Evolutionary conservation across 345 rosid genomes (phyloP).

Genomic region (Erucastrum elatum): DNA sequence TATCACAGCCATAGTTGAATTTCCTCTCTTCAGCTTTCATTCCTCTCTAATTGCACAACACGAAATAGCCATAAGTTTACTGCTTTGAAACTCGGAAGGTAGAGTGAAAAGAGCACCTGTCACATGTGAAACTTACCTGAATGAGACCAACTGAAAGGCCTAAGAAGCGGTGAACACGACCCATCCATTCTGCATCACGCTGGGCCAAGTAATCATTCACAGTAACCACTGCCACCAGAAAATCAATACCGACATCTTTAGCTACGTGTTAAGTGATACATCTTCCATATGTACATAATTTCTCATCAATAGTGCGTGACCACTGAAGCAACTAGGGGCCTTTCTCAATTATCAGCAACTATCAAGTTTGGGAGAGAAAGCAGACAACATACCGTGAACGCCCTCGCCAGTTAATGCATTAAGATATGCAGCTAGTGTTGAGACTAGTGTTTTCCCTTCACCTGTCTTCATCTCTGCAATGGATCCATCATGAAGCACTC

Average conservation of each 20-base stretch:
- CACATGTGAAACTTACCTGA: constrained; percentile 54
- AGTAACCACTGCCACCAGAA: constrained; percentile 74
- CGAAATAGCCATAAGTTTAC: constrained; percentile 7
- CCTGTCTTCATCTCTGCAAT: constrained; percentile 99
- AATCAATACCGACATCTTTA: constrained; percentile 22
- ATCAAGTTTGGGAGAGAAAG: neutral
- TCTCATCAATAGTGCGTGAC: neutral
- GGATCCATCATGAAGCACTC: constrained; percentile 96
- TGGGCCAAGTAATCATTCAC: constrained; percentile 96
- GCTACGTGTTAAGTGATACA: neutral
- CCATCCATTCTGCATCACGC: constrained; percentile 99
- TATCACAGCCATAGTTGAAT: constrained; percentile 76
- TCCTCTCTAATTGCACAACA: constrained; percentile 55
- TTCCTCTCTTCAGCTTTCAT: constrained; percentile 84
- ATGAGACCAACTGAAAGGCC: constrained; percentile 97
- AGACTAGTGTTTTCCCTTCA: constrained; percentile 93
- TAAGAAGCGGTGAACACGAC: constrained; percentile 86
- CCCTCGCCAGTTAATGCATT: constrained; percentile 93
- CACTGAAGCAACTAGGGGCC: too few relatives aligned
- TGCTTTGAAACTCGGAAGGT: neutral
- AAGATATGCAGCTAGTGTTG: constrained; percentile 95
- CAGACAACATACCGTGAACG: constrained; percentile 76
- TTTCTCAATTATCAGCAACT: constrained; percentile 1
- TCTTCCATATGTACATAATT: neutral
- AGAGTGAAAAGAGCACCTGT: constrained; percentile 3